These are phyloP conservation scores for Wallacemonas collosoma DNA, from an alignment of 208 protist species.

Conservation along the genomic window DNA sequence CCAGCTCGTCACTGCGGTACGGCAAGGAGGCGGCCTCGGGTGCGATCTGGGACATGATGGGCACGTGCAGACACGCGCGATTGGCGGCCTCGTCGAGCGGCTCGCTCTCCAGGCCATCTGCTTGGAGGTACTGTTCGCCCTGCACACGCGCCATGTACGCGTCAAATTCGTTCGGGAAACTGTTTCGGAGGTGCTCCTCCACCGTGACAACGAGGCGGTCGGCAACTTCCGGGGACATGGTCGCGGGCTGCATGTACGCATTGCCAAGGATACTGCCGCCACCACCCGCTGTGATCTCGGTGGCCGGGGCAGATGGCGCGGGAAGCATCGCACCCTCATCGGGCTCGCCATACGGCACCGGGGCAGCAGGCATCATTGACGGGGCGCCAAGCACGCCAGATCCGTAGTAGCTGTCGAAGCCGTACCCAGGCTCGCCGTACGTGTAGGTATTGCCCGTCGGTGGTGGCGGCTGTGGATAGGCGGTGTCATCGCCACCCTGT, in stretches of 20 bases:
- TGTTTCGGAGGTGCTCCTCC: slow-evolving; percentile 46
- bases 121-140: slow-evolving; percentile 1
- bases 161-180: slow-evolving; percentile 34
- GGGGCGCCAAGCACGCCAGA: background rate
- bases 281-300: background rate
- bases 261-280: slow-evolving; percentile 23
- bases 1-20: slow-evolving; percentile 46
- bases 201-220: slow-evolving; percentile 37
- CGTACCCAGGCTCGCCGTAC: slow-evolving; percentile 10
- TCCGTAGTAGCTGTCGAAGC: background rate
- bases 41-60: slow-evolving; percentile 8
- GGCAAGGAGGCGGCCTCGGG: slow-evolving; percentile 4
- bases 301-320: background rate
- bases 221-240: slow-evolving; percentile 28
- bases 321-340: background rate
- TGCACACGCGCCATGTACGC: slow-evolving; percentile 15
- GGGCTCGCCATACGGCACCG: background rate
- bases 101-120: slow-evolving; percentile 6
- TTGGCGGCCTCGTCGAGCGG: slow-evolving; percentile 10
- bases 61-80: background rate
- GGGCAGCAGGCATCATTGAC: background rate
- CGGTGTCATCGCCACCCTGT: no score
- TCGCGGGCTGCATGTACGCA: background rate
- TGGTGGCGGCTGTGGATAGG: no score
- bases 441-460: no score